Percentiles rank a stretch among this genome's conserved stretches.
Conservation (phyloP, 371 early-diverging fungal species). For the Mortierella sp. region DNA sequence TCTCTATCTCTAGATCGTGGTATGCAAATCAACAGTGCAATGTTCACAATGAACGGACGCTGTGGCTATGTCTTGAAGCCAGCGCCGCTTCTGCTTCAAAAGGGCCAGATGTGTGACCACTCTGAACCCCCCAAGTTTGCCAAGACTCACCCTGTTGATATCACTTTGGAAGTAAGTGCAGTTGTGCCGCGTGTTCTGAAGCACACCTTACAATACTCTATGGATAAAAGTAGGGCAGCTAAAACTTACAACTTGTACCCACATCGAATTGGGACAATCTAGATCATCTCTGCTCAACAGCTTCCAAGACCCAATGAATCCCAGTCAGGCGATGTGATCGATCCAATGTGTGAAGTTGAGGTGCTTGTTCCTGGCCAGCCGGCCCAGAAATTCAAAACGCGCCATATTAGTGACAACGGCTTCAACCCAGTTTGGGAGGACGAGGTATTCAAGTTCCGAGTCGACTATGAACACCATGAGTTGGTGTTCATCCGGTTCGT, state of each 20-base stretch:
- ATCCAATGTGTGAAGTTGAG: constrained; percentile 69
- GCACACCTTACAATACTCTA: no score
- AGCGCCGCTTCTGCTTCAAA: constrained; percentile 50
- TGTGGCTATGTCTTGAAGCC: constrained; percentile 86
- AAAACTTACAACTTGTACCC: no score
- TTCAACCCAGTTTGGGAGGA: constrained; percentile 72
- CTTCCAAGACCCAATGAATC: constrained; percentile 68
- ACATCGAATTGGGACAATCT: no score
- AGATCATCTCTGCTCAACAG: constrained; percentile 72
- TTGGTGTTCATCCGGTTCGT: constrained; percentile 66
- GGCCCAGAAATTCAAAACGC: constrained; percentile 53
- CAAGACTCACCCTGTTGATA: constrained; percentile 28
- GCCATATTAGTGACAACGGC: constrained; percentile 57
- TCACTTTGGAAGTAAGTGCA: constrained; percentile 33
- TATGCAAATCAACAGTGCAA: constrained; percentile 79
- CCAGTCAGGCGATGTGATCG: constrained; percentile 61
- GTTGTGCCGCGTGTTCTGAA: no score
- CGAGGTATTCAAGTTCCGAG: constrained; percentile 59
- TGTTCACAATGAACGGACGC: constrained; percentile 74
- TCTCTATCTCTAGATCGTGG: constrained; percentile 59
- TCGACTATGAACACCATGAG: constrained; percentile 58
- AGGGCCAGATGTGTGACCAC: constrained; percentile 36
- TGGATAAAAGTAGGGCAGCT: no score
- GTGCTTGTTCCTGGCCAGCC: constrained; percentile 52
- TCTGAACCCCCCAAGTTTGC: constrained; percentile 36